A percentile compares a stretch with the other conserved stretches of the same genome.
Conservation (phyloP, 2,329 filamentous ascomycete species). For the Cladobotryum protrusum region DNA sequence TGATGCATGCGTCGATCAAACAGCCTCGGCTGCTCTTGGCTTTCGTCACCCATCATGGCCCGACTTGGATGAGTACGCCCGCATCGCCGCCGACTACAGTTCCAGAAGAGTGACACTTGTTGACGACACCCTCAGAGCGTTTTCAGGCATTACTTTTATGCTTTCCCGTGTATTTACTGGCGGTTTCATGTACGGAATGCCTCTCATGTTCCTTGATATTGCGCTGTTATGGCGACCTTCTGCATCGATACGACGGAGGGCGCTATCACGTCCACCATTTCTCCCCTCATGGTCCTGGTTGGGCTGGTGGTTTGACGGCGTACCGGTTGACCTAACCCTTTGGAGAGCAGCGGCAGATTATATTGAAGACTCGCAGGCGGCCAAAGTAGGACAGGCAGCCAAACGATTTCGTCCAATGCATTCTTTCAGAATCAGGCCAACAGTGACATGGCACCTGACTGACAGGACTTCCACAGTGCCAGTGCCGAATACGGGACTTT, state of each 20-base stretch:
- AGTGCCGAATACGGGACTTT: slow-evolving; percentile 32
- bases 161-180: slow-evolving; percentile 36
- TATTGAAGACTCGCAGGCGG: slow-evolving; percentile 30
- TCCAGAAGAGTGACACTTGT: slow-evolving; percentile 32
- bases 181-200: slow-evolving; percentile 41
- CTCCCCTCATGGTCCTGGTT: slow-evolving; percentile 43
- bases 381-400: slow-evolving; percentile 24
- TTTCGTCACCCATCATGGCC: slow-evolving; percentile 39
- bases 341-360: slow-evolving; percentile 40
- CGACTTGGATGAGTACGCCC: slow-evolving; percentile 40
- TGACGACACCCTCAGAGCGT: slow-evolving; percentile 37
- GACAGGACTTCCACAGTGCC: slow-evolving; percentile 30
- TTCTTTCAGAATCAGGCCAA: slow-evolving; percentile 33
- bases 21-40: slow-evolving; percentile 28
- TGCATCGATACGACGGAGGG: slow-evolving; percentile 35
- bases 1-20: slow-evolving; percentile 24
- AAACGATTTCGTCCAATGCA: slow-evolving; percentile 32
- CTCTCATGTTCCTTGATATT: slow-evolving; percentile 39
- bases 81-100: slow-evolving; percentile 39
- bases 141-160: slow-evolving; percentile 37
- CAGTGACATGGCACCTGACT: slow-evolving; percentile 34
- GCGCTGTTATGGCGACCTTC: slow-evolving; percentile 40
- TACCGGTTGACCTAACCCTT: slow-evolving; percentile 35
- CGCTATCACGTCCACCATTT: slow-evolving; percentile 30
- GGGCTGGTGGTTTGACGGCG: slow-evolving; percentile 42